Percentiles rank a stretch among this genome's conserved stretches.
Conservation (phyloP, 2,329 filamentous ascomycete species). For the Chrysosporium queenslandicum region DNA sequence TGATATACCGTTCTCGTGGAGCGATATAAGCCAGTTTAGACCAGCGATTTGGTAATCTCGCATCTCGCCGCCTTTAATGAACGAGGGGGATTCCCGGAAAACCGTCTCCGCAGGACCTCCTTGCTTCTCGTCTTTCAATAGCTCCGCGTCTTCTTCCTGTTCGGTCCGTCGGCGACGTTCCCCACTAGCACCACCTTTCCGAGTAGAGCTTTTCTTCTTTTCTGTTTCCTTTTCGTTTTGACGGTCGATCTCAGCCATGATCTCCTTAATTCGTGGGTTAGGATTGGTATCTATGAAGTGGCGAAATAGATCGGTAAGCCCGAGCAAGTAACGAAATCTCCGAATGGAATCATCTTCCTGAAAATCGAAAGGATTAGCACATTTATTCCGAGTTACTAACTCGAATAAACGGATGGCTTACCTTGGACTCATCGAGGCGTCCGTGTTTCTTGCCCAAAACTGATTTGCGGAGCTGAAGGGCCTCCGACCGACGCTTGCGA, state of each 20-base stretch:
- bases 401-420: slow-evolving; percentile 26
- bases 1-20: slow-evolving; percentile 97
- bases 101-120: slow-evolving; percentile 78
- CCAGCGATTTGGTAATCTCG: slow-evolving; percentile 94
- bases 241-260: slow-evolving; percentile 88
- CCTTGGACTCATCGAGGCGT: slow-evolving; percentile 82
- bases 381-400: not conserved
- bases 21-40: slow-evolving; percentile 92
- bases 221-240: slow-evolving; percentile 70
- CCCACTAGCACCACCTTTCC: slow-evolving; percentile 73
- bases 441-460: slow-evolving; percentile 95
- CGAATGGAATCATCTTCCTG: slow-evolving; percentile 92
- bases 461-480: slow-evolving; percentile 78
- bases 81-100: slow-evolving; percentile 89
- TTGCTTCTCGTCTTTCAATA: slow-evolving; percentile 73
- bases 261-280: slow-evolving; percentile 85
- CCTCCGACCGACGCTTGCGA: slow-evolving; percentile 75
- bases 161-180: slow-evolving; percentile 81
- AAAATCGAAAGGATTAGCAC: slow-evolving; percentile 15
- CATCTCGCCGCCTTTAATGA: slow-evolving; percentile 74
- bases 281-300: slow-evolving; percentile 98
- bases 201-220: slow-evolving; percentile 61
- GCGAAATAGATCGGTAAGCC: slow-evolving; percentile 90
- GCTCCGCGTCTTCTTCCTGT: slow-evolving; percentile 92
- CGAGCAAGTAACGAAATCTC: slow-evolving; percentile 86